Evolutionary conservation across 441 rosid species (phyloP), one percentile per base, ranked within the genome.

Genomic region (Erodium moschatum): DNA sequence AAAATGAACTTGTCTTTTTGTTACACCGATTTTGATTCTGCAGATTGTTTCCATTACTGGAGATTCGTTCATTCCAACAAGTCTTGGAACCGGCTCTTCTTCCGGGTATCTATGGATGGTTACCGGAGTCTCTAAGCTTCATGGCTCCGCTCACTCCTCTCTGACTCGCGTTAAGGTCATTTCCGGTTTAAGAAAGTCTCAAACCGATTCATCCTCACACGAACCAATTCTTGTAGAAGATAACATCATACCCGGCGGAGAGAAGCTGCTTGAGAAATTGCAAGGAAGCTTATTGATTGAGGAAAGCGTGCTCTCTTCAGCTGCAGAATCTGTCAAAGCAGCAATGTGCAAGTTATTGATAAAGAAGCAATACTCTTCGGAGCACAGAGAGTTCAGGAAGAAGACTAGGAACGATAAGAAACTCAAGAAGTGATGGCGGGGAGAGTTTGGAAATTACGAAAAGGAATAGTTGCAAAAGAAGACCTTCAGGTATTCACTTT

Each of bases 361-460:
- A 69, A 94, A 94, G 90, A 94, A 94, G 83, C 96, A 89, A 73
- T 94, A 94, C 76, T 66, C 92, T 6, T 72, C 70, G 0, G 92
- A 85, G 69, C 85, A 80, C 21, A 80, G 97, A 66, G 98, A 94
- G 73, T 88, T 85, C 66, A 80, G 96, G 79, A 94, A 89, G 85
- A 86, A 87, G 80, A 83, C 83, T 31, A 84, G 97, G 78, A 94
- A 94, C 69, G 97, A 93, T 70, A 84, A 72, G 81, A 93, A 89
- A 79, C 52, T 46, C 60, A 81, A 75, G 69, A 74, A 73, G 12
- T 86, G 78, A 81, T 5, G 15, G 5, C 15, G 15, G 5, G 15
- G 12, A 9, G 13, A 13, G 1, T 42, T 42, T 9, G 35, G 4
- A 31, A 31, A 31, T 31, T 2, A 31, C 35, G 6, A 31, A 31